These are phyloP conservation scores for Fistulifera solaris DNA, from an alignment of 108 stramenopile genomes.

Conservation along the genomic window DNA sequence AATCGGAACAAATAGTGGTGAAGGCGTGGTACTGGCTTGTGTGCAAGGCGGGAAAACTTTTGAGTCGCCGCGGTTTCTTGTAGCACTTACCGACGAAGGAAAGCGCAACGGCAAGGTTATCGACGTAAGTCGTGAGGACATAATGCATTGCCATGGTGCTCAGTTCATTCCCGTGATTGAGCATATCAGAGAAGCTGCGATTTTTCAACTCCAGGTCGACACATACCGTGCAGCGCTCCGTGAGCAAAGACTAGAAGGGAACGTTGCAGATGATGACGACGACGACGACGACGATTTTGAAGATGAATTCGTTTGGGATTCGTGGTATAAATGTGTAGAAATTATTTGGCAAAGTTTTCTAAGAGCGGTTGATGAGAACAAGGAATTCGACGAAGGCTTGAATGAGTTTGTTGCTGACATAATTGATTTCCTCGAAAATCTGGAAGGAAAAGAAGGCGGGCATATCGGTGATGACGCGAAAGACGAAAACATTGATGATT, in stretches of 20 bases:
- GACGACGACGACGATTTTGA: slow-evolving; percentile 5
- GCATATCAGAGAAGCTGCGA: slow-evolving; percentile 63
- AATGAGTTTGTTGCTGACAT: slow-evolving; percentile 56
- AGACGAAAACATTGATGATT: neutral
- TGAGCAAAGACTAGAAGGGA: slow-evolving; percentile 17
- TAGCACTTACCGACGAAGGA: slow-evolving; percentile 31
- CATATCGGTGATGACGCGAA: neutral
- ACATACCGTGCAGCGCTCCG: slow-evolving; percentile 49
- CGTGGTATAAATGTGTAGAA: slow-evolving; percentile 51
- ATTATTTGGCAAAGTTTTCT: slow-evolving; percentile 65
- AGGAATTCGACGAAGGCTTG: slow-evolving; percentile 70
- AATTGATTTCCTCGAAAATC: slow-evolving; percentile 54
- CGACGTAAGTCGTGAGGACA: slow-evolving; percentile 48
- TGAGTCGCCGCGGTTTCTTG: slow-evolving; percentile 47
- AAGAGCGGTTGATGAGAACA: slow-evolving; percentile 67
- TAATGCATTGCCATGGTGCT: slow-evolving; percentile 57
- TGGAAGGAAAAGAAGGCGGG: slow-evolving; percentile 16
- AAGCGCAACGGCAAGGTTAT: slow-evolving; percentile 25
- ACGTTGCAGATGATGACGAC: neutral
- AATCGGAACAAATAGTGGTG: slow-evolving; percentile 53
- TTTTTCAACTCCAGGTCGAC: slow-evolving; percentile 67
- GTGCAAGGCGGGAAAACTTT: slow-evolving; percentile 45
- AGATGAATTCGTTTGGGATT: slow-evolving; percentile 26
- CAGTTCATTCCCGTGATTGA: slow-evolving; percentile 76
- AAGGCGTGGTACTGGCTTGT: slow-evolving; percentile 51